Percentiles rank a stretch among this genome's conserved stretches.
Evolutionary conservation across 2,329 filamentous ascomycete genomes (phyloP).

Genomic region (Botryotinia calthae): DNA sequence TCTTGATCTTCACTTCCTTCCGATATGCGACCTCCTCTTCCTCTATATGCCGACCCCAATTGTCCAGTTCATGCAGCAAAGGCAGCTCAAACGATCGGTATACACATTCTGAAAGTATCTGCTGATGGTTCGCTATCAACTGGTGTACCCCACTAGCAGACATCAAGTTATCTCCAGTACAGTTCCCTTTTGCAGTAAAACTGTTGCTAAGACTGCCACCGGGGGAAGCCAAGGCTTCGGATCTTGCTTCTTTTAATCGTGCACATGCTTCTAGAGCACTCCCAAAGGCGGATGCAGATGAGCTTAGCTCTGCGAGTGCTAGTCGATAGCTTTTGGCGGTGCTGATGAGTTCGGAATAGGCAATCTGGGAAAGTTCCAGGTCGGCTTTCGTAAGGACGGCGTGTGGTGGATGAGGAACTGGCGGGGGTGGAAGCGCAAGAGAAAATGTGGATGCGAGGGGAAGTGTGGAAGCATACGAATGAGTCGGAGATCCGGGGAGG

Average conservation of each 20-base stretch:
- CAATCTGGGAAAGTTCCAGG: slow-evolving; percentile 59
- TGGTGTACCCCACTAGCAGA: slow-evolving; percentile 64
- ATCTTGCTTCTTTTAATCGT: slow-evolving; percentile 64
- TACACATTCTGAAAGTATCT: slow-evolving; percentile 66
- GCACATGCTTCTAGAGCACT: slow-evolving; percentile 65
- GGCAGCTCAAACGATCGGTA: slow-evolving; percentile 68
- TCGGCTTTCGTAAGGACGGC: slow-evolving; percentile 62
- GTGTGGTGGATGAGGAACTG: slow-evolving; percentile 55
- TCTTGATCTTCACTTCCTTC: slow-evolving; percentile 53
- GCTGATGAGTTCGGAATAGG: slow-evolving; percentile 60
- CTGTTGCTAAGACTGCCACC: slow-evolving; percentile 39
- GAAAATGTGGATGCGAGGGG: slow-evolving; percentile 54
- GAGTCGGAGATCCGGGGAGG: slow-evolving; percentile 61
- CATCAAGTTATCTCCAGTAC: slow-evolving; percentile 62
- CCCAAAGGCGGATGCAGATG: slow-evolving; percentile 61
- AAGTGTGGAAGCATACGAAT: slow-evolving; percentile 62
- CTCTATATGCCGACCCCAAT: slow-evolving; percentile 61
- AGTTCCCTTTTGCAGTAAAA: slow-evolving; percentile 50
- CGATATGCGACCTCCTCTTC: slow-evolving; percentile 63
- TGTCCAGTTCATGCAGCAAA: slow-evolving; percentile 65
- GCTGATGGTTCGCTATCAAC: slow-evolving; percentile 66
- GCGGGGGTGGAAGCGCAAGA: slow-evolving; percentile 60
- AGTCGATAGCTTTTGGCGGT: slow-evolving; percentile 63
- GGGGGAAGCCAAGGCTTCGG: slow-evolving; percentile 51
- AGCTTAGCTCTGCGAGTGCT: slow-evolving; percentile 59